Evolutionary conservation across 1,139 yeast genomes (phyloP).

Genomic region (Arxiozyma heterogenica): DNA sequence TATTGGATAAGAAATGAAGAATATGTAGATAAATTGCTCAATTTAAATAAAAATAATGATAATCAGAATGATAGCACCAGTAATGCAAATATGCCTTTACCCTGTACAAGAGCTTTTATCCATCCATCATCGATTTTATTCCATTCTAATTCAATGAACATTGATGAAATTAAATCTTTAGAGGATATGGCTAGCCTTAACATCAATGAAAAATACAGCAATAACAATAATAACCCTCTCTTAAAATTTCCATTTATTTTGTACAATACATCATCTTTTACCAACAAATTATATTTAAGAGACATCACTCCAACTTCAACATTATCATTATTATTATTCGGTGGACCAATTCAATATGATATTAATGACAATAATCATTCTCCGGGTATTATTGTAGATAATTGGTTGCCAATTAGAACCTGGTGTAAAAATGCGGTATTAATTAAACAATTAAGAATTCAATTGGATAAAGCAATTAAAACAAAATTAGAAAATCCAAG

Average conservation of each 20-base stretch:
- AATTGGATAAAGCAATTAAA: constrained; percentile 61
- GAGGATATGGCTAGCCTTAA: constrained; percentile 11
- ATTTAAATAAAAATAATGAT: constrained; percentile 6
- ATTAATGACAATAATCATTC: constrained; percentile 40
- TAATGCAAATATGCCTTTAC: constrained; percentile 28
- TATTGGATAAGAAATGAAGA: constrained; percentile 62
- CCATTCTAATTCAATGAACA: constrained; percentile 22
- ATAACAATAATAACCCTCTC: constrained; percentile 10
- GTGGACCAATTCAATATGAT: constrained; percentile 69
- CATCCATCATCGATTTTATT: constrained; percentile 79
- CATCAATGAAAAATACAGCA: constrained; percentile 23
- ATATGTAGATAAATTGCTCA: constrained; percentile 30
- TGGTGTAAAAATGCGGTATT: constrained; percentile 94
- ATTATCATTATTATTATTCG: constrained; percentile 64
- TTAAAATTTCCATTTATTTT: constrained; percentile 47
- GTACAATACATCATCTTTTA: constrained; percentile 48
- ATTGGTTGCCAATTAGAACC: constrained; percentile 75
- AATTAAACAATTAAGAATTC: constrained; percentile 54
- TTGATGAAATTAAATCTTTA: constrained; percentile 36
- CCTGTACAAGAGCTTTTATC: constrained; percentile 61
- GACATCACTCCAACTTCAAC: constrained; percentile 75
- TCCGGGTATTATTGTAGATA: constrained; percentile 62
- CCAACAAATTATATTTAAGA: constrained; percentile 59
- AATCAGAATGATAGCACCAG: constrained; percentile 11
- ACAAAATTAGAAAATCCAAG: constrained; percentile 41